Evolutionary conservation across 257 asterid species (phyloP), one percentile per base, ranked within the genome.

Genomic region (Avicennia marina): DNA sequence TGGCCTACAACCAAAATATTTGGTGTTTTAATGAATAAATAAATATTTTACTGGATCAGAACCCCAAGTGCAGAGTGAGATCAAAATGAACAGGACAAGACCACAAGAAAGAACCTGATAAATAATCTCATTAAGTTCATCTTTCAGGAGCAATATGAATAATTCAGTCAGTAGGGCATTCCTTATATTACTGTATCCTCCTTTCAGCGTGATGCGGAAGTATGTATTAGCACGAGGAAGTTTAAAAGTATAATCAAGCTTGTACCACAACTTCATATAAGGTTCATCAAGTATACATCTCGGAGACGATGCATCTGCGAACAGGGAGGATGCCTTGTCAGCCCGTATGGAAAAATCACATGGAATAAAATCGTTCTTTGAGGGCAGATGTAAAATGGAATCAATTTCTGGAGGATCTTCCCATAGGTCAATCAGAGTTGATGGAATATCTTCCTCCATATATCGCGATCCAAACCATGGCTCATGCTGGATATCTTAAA

Each of bases 151-250:
- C 76, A 66, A 78, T 55, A 79, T 74, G 74, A 83, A 93, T 68
- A 93, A 70, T 66, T 89, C 97, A 31, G 98, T 80, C 82, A 93
- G 57, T 57, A 93, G 53, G 64, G 95, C 78, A 50, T 66, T 86
- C 79, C 73, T 78, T 75, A 89, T 66, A 71, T 63, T 77, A 72
- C 74, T 72, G 82, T 76, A 75, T 58, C 94, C 98, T 53, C 88
- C 95, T 65, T 77, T 93, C 33, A 93, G 75, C 51, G 95, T 75
- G 58, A 93, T 72, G 40, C 98, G 96, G 78, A 93, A 93, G 72
- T 86, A 93, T 31, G 97, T 71, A 72, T 89, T 93, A 43, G 97
- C 96, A 65, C 98, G 98, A 72, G 98, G 98, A 74, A 81, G 82
- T 67, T 79, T 93, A 65, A 89, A 93, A 63, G 84, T 82, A 43